These are phyloP conservation scores for Azolla pinnata DNA, from an alignment of 75 land plant genomes.

Conservation along the genomic window DNA sequence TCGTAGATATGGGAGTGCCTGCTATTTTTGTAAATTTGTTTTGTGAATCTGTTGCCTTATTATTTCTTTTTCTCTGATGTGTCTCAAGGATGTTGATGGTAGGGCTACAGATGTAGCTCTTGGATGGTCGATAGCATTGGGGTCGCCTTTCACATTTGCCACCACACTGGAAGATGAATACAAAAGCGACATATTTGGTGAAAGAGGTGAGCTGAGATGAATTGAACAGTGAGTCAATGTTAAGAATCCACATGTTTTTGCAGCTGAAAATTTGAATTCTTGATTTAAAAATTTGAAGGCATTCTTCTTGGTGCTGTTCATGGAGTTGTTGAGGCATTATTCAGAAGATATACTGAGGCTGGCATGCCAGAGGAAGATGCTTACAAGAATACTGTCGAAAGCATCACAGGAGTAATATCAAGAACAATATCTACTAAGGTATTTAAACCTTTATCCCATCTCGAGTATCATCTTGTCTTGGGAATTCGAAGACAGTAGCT, in stretches of 20 bases:
- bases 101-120: conserved; percentile 90
- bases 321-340: conserved; percentile 89
- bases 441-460: too few relatives aligned
- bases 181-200: conserved; percentile 92
- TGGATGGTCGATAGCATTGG: conserved; percentile 87
- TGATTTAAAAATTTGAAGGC: conserved; percentile 26
- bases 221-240: too few relatives aligned
- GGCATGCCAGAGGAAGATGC: conserved; percentile 91
- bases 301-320: conserved; percentile 96
- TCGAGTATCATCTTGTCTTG: too few relatives aligned
- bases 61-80: too few relatives aligned
- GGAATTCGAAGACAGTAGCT: too few relatives aligned
- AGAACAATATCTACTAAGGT: conserved; percentile 89
- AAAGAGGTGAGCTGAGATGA: conserved; percentile 79
- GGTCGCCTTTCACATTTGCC: conserved; percentile 88
- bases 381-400: conserved; percentile 94
- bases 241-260: background rate
- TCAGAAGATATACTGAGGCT: conserved; percentile 86
- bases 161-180: conserved; percentile 89
- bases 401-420: conserved; percentile 85
- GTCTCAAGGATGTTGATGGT: conserved; percentile 91
- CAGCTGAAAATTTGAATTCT: background rate
- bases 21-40: too few relatives aligned
- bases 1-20: too few relatives aligned
- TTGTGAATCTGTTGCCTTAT: too few relatives aligned